phyloP scores from a whole-genome alignment of 2,329 filamentous ascomycete species.

The Penicillium concentricum region DNA sequence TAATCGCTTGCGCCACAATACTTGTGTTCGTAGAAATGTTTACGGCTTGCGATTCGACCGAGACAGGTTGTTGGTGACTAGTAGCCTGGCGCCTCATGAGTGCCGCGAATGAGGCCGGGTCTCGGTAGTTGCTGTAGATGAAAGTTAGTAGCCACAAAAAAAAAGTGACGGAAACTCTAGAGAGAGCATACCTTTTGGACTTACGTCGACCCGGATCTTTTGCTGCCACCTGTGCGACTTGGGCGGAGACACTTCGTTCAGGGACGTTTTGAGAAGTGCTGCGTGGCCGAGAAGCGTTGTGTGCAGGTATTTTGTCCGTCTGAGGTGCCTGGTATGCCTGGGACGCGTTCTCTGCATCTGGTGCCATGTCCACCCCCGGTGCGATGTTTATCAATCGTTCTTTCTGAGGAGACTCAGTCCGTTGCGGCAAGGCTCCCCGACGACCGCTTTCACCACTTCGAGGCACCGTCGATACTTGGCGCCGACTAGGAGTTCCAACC shows the following conservation, averaged over 20 bases:
- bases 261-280: neutral
- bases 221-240: neutral
- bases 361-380: neutral
- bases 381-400: neutral
- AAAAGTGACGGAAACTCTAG: neutral
- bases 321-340: neutral
- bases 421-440: neutral
- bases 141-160: neutral
- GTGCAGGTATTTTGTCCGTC: neutral
- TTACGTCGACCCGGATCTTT: neutral
- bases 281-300: neutral
- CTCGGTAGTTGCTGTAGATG: neutral
- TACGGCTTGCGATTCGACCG: neutral
- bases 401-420: neutral
- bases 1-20: neutral
- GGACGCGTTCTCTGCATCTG: neutral
- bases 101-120: neutral
- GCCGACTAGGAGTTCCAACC: neutral
- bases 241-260: neutral
- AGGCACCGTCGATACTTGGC: neutral
- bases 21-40: neutral
- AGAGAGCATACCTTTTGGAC: neutral
- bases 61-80: neutral
- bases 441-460: neutral
- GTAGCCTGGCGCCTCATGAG: constrained; percentile 3